These are phyloP conservation scores for Gliomastix tumulicola DNA, from an alignment of 2,329 filamentous ascomycete genomes.

Conservation along the genomic window DNA sequence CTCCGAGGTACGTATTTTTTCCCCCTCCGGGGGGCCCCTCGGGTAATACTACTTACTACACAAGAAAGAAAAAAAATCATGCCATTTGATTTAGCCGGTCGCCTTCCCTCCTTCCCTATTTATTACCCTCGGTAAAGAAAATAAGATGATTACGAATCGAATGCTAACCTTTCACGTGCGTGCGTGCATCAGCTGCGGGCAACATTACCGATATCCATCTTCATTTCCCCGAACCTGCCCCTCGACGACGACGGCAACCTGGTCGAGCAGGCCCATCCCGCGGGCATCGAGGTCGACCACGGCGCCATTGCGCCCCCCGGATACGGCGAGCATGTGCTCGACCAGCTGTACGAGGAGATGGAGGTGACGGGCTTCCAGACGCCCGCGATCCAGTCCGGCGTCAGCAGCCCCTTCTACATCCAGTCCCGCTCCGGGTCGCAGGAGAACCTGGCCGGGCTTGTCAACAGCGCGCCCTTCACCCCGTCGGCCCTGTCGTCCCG, in stretches of 20 bases:
- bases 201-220: constrained; percentile 83
- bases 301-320: constrained; percentile 76
- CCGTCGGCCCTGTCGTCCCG: constrained; percentile 54
- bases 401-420: constrained; percentile 72
- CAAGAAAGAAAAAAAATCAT: no score
- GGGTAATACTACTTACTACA: no score
- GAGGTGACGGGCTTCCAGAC: constrained; percentile 78
- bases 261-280: constrained; percentile 46
- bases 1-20: constrained; percentile 67
- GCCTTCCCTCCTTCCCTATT: neutral
- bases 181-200: constrained; percentile 88
- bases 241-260: constrained; percentile 84
- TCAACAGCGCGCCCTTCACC: constrained; percentile 19
- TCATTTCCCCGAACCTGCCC: constrained; percentile 90
- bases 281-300: constrained; percentile 40
- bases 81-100: neutral
- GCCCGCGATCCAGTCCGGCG: constrained; percentile 61
- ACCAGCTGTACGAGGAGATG: constrained; percentile 84
- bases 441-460: constrained; percentile 64
- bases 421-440: constrained; percentile 68
- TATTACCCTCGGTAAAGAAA: neutral
- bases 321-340: constrained; percentile 84
- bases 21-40: no score
- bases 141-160: neutral
- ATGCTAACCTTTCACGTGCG: constrained; percentile 8